These are phyloP conservation scores for Noccaea caerulescens DNA, from an alignment of 345 rosid species.

Conservation along the genomic window DNA sequence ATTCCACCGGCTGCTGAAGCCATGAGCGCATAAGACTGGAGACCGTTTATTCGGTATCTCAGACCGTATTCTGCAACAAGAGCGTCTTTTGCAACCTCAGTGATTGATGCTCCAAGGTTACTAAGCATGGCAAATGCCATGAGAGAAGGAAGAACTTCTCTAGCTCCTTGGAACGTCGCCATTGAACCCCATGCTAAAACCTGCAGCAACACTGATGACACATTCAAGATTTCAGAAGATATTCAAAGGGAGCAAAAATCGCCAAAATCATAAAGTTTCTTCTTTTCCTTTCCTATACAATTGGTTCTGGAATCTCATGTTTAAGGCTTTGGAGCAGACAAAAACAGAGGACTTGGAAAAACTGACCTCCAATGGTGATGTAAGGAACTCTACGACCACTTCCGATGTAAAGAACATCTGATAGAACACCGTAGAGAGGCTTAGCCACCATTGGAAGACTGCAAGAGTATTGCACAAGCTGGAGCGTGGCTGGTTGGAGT, in stretches of 20 bases:
- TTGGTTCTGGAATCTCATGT: not conserved
- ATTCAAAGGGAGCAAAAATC: not conserved
- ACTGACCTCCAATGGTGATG: constrained; percentile 81
- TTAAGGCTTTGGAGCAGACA: not conserved
- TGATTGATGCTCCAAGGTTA: constrained; percentile 83
- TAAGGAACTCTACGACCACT: constrained; percentile 86
- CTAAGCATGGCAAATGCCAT: constrained; percentile 68
- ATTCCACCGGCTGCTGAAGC: constrained; percentile 86
- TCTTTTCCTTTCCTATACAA: not conserved
- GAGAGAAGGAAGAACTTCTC: constrained; percentile 66
- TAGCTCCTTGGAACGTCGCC: constrained; percentile 62
- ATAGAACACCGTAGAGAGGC: constrained; percentile 81
- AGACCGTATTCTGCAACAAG: constrained; percentile 87
- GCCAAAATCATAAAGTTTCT: not conserved
- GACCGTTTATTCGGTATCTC: constrained; percentile 51
- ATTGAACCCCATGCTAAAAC: constrained; percentile 81
- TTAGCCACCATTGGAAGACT: constrained; percentile 91
- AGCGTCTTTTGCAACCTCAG: constrained; percentile 90
- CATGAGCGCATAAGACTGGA: constrained; percentile 87
- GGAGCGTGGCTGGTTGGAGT: constrained; percentile 73
- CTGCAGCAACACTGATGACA: constrained; percentile 76
- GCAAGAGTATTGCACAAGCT: constrained; percentile 82
- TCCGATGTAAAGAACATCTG: constrained; percentile 73
- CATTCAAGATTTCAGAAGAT: constrained; percentile 34
- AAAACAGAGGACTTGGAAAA: not conserved